These are phyloP conservation scores for Stagonosporopsis tanaceti DNA, from an alignment of 2,329 filamentous ascomycete genomes.

Conservation along the genomic window DNA sequence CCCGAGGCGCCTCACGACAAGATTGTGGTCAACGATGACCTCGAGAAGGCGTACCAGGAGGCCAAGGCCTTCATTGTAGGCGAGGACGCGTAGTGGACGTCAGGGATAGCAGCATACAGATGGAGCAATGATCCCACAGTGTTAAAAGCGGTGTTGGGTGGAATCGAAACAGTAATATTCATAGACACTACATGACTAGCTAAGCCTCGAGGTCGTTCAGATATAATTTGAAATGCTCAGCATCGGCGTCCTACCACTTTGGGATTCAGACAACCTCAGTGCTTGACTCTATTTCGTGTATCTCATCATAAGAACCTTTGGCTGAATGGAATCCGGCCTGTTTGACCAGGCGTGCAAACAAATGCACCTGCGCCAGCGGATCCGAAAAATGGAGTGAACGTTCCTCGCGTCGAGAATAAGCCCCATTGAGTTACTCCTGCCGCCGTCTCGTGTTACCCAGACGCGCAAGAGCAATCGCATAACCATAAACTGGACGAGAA, in stretches of 20 bases:
- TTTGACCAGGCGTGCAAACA: conserved; percentile 68
- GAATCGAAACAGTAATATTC: background rate
- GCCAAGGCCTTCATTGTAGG: conserved; percentile 62
- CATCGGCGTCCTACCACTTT: conserved; percentile 55
- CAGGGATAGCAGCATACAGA: background rate
- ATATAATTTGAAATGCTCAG: conserved; percentile 56
- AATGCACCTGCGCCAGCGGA: conserved; percentile 51
- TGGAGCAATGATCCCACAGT: conserved; percentile 10
- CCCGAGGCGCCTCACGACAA: conserved; percentile 59
- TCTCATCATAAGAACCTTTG: conserved; percentile 81
- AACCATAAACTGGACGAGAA: conserved; percentile 94
- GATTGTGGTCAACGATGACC: conserved; percentile 60
- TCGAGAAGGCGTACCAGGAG: conserved; percentile 59
- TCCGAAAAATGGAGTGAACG: conserved; percentile 59
- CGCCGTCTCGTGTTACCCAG: conserved; percentile 47
- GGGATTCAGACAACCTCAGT: conserved; percentile 71
- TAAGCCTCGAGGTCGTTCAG: conserved; percentile 53
- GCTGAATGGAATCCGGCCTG: conserved; percentile 65
- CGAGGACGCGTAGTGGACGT: conserved; percentile 27
- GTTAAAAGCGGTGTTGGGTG: background rate
- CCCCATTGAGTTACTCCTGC: conserved; percentile 97
- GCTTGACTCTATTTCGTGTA: conserved; percentile 97
- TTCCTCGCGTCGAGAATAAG: conserved; percentile 99
- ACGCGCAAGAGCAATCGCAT: conserved; percentile 83
- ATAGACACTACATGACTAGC: conserved; percentile 28